Evolutionary conservation across 257 asterid genomes (phyloP), one percentile per base, ranked within the genome.

Genomic region (Anisodus tanguticus): DNA sequence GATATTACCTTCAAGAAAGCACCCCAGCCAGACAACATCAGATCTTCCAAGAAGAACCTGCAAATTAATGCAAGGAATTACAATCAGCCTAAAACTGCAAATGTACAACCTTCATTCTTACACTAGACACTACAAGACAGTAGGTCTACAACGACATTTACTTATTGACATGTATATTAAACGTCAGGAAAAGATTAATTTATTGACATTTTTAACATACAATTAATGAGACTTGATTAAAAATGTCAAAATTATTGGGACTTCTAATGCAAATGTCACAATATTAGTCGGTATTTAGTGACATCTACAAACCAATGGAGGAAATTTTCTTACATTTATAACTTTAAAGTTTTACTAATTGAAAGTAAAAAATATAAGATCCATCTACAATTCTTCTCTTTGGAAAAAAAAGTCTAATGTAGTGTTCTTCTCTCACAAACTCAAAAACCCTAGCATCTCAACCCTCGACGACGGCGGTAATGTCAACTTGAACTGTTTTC

Each of bases 11-110:
- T 93, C 92, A 97, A 85, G 93, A 97, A 97, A 76, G 98, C 99
- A 83, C 98, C 99, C 98, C 97, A 95, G 79, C 98, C 99, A 89
- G 98, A 93, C 60, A 97, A 97, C 87, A 78, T 97, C 97, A 78
- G 99, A 97, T 90, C 94, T 88, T 68, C 98, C 99, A 83, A 95
- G 91, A 87, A 95, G 86, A 87, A 97, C 98, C 98, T 97, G 84
- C 53, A 86, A 9, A 77, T 58, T 85, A 83, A 69, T 45, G 70
- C 37, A 62, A 86, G 71, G 47, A 81, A 82, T 68, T 85, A 41
- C 45, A 17, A 51, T 51, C 51, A 49, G 81, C 43, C 62, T 19
- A 74, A 12, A 49, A 16, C 43, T 5, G 60, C 19, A 74, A 74
- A 31, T 47, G 22, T 26, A 54, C 62, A 22, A 58, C 67, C 82